Conservation (phyloP, 371 early-diverging fungal genomes). For the Apophysomyces variabilis region DNA sequence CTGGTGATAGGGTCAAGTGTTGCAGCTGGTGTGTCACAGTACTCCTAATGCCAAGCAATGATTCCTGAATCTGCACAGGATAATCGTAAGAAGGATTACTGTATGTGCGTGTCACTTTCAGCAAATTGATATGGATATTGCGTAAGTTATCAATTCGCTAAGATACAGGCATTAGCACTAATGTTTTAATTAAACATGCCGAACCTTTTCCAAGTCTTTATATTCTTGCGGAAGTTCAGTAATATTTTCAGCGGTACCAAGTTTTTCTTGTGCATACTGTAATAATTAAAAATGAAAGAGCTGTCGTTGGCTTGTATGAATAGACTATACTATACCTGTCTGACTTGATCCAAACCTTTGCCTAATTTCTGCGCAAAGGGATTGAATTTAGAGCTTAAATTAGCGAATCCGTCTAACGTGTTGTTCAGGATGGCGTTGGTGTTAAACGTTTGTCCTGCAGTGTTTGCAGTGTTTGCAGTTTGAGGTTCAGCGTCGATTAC, state of each 20-base stretch:
- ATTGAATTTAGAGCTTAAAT: slow-evolving; percentile 65
- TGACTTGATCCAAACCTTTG: slow-evolving; percentile 77
- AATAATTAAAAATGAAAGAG: neutral
- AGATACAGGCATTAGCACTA: neutral
- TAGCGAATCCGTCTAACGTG: slow-evolving; percentile 67
- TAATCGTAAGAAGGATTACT: slow-evolving; percentile 74
- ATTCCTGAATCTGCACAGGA: slow-evolving; percentile 75
- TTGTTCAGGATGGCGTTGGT: slow-evolving; percentile 40
- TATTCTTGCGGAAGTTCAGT: slow-evolving; percentile 93
- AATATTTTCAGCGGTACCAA: slow-evolving; percentile 78
- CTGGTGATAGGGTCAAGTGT: slow-evolving; percentile 61
- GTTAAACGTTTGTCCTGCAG: slow-evolving; percentile 23
- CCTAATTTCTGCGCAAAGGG: slow-evolving; percentile 77
- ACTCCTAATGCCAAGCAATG: slow-evolving; percentile 65
- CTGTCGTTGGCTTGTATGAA: neutral
- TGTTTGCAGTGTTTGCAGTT: slow-evolving; percentile 1
- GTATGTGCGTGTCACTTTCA: slow-evolving; percentile 74
- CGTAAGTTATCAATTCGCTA: slow-evolving; percentile 71
- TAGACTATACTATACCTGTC: slow-evolving; percentile 61
- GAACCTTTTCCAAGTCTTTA: slow-evolving; percentile 74
- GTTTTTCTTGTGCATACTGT: slow-evolving; percentile 85
- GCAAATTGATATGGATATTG: slow-evolving; percentile 64
- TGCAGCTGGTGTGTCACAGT: slow-evolving; percentile 68
- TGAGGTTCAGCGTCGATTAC: slow-evolving; percentile 45
- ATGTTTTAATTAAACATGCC: neutral